These are phyloP conservation scores for Clavulina sp. DNA, from an alignment of 768 basidiomycete genomes.

Conservation along the genomic window DNA sequence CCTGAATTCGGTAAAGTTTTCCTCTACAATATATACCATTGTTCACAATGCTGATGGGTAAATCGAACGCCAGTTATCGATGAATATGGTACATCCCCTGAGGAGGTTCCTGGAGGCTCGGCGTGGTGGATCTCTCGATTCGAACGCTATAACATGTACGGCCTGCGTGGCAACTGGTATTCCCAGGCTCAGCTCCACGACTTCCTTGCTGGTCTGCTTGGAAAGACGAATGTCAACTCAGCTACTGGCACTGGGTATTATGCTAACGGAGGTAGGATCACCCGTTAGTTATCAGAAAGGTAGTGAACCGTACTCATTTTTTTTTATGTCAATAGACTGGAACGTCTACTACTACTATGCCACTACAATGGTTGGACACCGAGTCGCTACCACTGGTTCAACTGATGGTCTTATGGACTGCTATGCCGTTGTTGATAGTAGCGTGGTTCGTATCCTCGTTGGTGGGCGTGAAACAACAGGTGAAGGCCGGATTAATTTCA, in stretches of 20 bases:
- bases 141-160: conserved; percentile 6
- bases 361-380: too few relatives aligned
- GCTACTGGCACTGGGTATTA: conserved; percentile 9
- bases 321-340: not conserved
- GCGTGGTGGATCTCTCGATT: conserved; percentile 10
- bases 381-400: too few relatives aligned
- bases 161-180: conserved; percentile 8
- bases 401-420: too few relatives aligned
- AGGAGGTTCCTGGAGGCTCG: conserved; percentile 5
- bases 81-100: conserved; percentile 7
- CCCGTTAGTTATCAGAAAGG: not conserved
- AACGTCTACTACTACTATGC: conserved; percentile 10
- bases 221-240: conserved; percentile 5
- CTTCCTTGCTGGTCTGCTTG: conserved; percentile 7
- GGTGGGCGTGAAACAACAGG: conserved; percentile 3
- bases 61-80: conserved; percentile 2
- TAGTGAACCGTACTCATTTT: not conserved
- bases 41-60: conserved; percentile 1
- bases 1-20: too few relatives aligned
- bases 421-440: too few relatives aligned
- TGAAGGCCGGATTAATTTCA: not conserved
- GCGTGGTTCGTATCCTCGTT: too few relatives aligned
- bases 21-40: not conserved
- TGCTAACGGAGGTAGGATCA: conserved; percentile 3
- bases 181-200: conserved; percentile 7